Percentiles rank a stretch among this genome's conserved stretches.
Conservation (phyloP, 805 yeast genomes). For the Starmerella floris region DNA sequence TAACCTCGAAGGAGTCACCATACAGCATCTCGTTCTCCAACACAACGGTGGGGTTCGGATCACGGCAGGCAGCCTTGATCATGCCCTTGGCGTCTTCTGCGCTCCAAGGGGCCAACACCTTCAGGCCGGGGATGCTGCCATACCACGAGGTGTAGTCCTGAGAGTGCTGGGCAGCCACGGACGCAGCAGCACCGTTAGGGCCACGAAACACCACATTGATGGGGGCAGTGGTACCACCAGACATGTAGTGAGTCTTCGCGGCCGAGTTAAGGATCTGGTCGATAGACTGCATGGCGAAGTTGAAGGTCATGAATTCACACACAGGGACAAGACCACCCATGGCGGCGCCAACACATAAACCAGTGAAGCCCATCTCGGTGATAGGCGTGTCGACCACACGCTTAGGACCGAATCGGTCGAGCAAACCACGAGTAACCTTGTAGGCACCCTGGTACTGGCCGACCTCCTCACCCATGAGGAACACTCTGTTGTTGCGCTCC, state of each 20-base stretch:
- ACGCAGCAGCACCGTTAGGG: constrained; percentile 99
- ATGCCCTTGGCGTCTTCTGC: constrained; percentile 95
- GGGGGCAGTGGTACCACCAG: constrained; percentile 88
- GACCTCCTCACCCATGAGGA: constrained; percentile 97
- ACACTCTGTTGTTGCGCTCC: constrained; percentile 88
- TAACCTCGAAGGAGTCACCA: constrained; percentile 79
- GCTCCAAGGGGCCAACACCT: constrained; percentile 89
- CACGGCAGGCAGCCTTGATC: constrained; percentile 91
- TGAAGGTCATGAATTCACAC: constrained; percentile 97
- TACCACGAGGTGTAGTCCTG: constrained; percentile 98
- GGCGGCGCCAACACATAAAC: constrained; percentile 91
- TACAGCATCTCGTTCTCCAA: constrained; percentile 92
- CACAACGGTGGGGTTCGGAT: constrained; percentile 94
- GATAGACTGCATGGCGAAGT: constrained; percentile 99
- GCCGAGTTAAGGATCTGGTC: constrained; percentile 98
- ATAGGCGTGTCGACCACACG: constrained; percentile 94
- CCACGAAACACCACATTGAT: constrained; percentile 98
- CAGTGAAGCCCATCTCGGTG: constrained; percentile 98
- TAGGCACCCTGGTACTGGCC: constrained; percentile 99
- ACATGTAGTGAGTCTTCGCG: constrained; percentile 97
- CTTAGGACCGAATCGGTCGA: constrained; percentile 89
- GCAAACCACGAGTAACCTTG: constrained; percentile 87
- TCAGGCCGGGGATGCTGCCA: constrained; percentile 94
- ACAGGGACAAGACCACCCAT: constrained; percentile 91
- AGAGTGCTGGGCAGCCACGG: constrained; percentile 99